Percentiles rank a stretch among this genome's conserved stretches.
Evolutionary conservation across 768 basidiomycete genomes (phyloP).

Genomic region (Leccinum variicolor): DNA sequence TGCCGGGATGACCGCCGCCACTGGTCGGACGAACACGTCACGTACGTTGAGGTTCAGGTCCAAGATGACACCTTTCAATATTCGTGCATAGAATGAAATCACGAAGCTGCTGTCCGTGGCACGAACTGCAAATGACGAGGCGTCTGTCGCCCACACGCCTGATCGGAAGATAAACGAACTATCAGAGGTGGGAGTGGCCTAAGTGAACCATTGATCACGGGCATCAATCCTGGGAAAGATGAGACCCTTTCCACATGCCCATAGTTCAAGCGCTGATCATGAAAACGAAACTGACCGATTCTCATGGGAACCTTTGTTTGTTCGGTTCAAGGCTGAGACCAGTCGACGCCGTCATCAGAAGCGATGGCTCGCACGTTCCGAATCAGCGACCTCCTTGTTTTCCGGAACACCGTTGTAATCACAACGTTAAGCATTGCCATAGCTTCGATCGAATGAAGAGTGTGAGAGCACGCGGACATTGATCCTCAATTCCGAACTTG

Average conservation of each 20-base stretch:
- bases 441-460: neutral
- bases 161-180: slow-evolving; percentile 6
- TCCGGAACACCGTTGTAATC: neutral
- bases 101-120: slow-evolving; percentile 13
- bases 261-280: slow-evolving; percentile 25
- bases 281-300: slow-evolving; percentile 3
- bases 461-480: neutral
- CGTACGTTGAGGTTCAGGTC: slow-evolving; percentile 2
- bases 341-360: neutral
- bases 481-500: neutral
- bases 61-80: neutral
- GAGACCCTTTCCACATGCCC: neutral
- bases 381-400: neutral
- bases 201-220: slow-evolving; percentile 4
- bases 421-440: neutral
- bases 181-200: neutral
- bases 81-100: slow-evolving; percentile 10
- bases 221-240: slow-evolving; percentile 10
- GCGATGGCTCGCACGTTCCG: neutral
- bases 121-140: slow-evolving; percentile 8
- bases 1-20: slow-evolving; percentile 9
- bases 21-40: slow-evolving; percentile 16
- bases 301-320: neutral
- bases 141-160: slow-evolving; percentile 9
- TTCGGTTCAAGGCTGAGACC: neutral